Conservation (phyloP, 306 rosid species). For the Chamaecrista fasciculata region DNA sequence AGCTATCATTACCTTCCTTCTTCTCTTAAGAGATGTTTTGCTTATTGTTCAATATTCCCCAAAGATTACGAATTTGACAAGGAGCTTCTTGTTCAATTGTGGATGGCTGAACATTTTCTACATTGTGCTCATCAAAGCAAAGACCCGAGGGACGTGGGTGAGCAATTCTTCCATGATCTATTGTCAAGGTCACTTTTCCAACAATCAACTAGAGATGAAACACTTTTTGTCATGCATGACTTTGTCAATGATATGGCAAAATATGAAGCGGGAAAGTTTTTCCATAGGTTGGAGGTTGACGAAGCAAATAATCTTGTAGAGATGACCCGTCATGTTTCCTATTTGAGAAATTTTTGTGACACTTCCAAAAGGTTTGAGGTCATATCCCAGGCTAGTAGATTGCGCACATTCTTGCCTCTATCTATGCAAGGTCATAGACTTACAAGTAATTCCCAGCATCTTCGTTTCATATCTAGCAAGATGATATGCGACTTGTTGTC, state of each 20-base stretch:
- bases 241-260: constrained; percentile 37
- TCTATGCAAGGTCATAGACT: background rate
- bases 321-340: constrained; percentile 26
- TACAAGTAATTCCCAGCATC: too few relatives aligned
- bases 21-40: constrained; percentile 35
- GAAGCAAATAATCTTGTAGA: background rate
- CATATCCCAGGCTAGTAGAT: background rate
- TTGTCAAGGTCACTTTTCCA: constrained; percentile 36
- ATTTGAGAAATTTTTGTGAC: background rate
- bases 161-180: constrained; percentile 16
- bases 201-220: background rate
- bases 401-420: background rate
- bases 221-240: constrained; percentile 35
- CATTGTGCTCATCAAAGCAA: background rate
- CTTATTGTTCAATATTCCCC: constrained; percentile 37
- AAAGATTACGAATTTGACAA: constrained; percentile 20
- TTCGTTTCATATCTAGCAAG: background rate
- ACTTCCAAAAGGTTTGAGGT: background rate
- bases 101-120: constrained; percentile 44
- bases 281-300: background rate
- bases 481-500: background rate
- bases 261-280: background rate
- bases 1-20: constrained; percentile 30
- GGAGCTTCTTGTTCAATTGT: constrained; percentile 13
- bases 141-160: constrained; percentile 23